These are phyloP conservation scores for Lepiota brunneoincarnata DNA, from an alignment of 768 basidiomycete species.

Conservation along the genomic window DNA sequence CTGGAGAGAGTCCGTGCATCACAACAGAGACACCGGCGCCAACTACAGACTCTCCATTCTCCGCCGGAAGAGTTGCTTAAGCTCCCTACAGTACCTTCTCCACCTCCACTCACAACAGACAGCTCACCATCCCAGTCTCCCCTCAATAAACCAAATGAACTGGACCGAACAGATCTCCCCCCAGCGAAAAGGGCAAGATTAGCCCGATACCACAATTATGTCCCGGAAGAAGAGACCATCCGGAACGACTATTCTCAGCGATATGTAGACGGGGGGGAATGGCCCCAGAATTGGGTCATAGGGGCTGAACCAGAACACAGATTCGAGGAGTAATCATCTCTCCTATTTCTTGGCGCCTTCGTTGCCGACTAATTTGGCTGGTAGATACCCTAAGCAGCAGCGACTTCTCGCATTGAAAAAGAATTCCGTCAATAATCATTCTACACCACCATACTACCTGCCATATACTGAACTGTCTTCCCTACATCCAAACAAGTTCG, in stretches of 20 bases:
- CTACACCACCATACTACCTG: constrained; percentile 75
- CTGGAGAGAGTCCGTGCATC: constrained; percentile 50
- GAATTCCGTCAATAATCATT: constrained; percentile 62
- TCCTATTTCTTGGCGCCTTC: constrained; percentile 1
- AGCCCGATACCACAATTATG: constrained; percentile 74
- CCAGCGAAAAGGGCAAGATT: constrained; percentile 74
- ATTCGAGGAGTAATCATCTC: constrained; percentile 84
- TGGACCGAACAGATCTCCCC: constrained; percentile 27
- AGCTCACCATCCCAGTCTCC: constrained; percentile 48
- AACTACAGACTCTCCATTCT: constrained; percentile 51
- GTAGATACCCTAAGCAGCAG: constrained; percentile 92
- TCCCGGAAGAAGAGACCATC: constrained; percentile 94
- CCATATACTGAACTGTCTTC: constrained; percentile 53
- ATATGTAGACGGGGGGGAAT: constrained; percentile 89
- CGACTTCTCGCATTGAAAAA: constrained; percentile 83
- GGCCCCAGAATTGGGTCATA: constrained; percentile 92
- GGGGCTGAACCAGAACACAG: constrained; percentile 86
- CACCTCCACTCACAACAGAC: constrained; percentile 51
- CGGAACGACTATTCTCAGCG: constrained; percentile 92
- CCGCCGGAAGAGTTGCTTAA: constrained; percentile 54
- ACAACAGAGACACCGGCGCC: constrained; percentile 57
- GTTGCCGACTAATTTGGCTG: not conserved
- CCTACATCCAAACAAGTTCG: constrained; percentile 73
- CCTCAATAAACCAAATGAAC: constrained; percentile 31
- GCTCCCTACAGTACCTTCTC: constrained; percentile 57